Conservation (phyloP, 306 rosid species). For the Crataegus laevigata region DNA sequence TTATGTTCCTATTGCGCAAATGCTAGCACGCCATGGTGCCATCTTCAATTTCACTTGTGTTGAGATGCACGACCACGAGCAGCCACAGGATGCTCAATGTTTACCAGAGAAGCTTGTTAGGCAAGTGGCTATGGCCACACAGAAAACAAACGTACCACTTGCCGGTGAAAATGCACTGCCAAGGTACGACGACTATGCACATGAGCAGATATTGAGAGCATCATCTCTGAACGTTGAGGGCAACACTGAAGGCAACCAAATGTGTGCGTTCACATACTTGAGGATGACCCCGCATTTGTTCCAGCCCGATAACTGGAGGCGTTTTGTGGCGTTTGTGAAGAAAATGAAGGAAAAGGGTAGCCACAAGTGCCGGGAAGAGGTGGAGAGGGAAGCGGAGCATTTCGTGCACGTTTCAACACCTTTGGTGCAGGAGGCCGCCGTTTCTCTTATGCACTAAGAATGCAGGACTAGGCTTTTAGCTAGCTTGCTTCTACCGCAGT, state of each 20-base stretch:
- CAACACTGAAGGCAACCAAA: constrained; percentile 27
- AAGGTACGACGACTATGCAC: constrained; percentile 59
- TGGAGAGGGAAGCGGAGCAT: constrained; percentile 91
- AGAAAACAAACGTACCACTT: constrained; percentile 57
- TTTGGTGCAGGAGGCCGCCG: constrained; percentile 64
- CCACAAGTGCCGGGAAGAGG: constrained; percentile 64
- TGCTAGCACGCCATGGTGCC: constrained; percentile 90
- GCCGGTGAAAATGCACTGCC: constrained; percentile 94
- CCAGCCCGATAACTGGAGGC: constrained; percentile 75
- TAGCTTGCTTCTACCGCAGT: not conserved
- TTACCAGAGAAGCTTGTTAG: constrained; percentile 81
- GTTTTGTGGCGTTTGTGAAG: constrained; percentile 82
- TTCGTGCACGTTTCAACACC: constrained; percentile 69
- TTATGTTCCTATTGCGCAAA: constrained; percentile 81
- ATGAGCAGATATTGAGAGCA: constrained; percentile 60
- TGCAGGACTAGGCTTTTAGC: not conserved
- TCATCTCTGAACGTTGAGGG: constrained; percentile 47
- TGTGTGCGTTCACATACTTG: constrained; percentile 91
- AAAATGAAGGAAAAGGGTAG: constrained; percentile 71
- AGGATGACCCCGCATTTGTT: constrained; percentile 81
- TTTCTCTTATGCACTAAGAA: constrained; percentile 42
- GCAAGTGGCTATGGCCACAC: constrained; percentile 78
- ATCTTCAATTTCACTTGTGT: constrained; percentile 89
- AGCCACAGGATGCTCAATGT: constrained; percentile 83
- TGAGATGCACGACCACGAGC: constrained; percentile 92